phyloP scores from a whole-genome alignment of 352 stramenopile genomes.

The Pythium graminicola region DNA sequence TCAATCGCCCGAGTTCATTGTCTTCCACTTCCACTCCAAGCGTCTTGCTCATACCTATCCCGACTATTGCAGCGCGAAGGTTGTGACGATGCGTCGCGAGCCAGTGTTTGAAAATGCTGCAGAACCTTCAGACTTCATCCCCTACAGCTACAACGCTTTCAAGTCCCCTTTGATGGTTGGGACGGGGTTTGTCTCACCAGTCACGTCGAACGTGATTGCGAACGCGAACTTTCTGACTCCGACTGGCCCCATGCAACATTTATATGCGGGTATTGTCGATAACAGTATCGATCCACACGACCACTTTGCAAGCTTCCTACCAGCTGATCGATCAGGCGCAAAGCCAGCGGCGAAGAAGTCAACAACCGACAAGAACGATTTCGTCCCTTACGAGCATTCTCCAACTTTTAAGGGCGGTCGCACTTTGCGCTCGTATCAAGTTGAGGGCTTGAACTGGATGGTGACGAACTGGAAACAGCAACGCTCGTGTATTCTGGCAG shows the following conservation, averaged over 20 bases:
- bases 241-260: constrained; percentile 79
- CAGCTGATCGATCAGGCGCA: constrained; percentile 27
- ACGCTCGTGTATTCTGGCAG: constrained; percentile 78
- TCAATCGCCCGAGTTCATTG: constrained; percentile 49
- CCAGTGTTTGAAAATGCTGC: constrained; percentile 32
- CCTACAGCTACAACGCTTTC: constrained; percentile 67
- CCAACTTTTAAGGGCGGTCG: constrained; percentile 83
- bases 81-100: constrained; percentile 42
- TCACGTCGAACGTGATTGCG: constrained; percentile 24
- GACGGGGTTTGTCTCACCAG: neutral
- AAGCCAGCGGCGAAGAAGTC: constrained; percentile 12
- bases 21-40: constrained; percentile 81
- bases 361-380: constrained; percentile 43
- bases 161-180: constrained; percentile 62
- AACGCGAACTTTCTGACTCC: constrained; percentile 64
- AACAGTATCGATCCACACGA: constrained; percentile 87
- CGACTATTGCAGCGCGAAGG: constrained; percentile 51
- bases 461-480: constrained; percentile 89
- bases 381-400: constrained; percentile 86
- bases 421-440: constrained; percentile 74
- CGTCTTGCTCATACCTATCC: constrained; percentile 61
- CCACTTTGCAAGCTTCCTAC: constrained; percentile 83
- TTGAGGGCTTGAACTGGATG: constrained; percentile 87
- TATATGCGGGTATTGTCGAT: constrained; percentile 84
- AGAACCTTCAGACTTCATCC: constrained; percentile 43